Percentiles rank a stretch among this genome's conserved stretches.
Conservation (phyloP, 495 filamentous ascomycete genomes). For the Penicillium nucicola region DNA sequence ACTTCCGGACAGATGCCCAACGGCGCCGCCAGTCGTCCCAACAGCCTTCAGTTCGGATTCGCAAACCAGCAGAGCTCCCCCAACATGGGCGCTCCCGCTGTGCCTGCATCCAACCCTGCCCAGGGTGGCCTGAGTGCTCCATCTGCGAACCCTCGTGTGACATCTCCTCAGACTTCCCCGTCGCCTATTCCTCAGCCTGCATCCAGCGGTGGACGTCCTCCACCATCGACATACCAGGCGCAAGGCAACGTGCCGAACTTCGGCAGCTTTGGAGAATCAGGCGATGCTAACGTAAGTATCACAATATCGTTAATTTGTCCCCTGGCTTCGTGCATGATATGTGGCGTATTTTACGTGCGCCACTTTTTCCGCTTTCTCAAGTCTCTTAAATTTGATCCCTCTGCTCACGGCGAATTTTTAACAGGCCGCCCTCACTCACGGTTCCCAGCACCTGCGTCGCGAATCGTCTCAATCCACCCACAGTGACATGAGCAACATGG, state of each 20-base stretch:
- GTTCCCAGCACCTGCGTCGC: conserved; percentile 71
- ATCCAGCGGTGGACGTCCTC: conserved; percentile 80
- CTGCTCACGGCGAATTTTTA: conserved; percentile 50
- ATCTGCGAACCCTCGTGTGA: conserved; percentile 59
- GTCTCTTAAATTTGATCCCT: conserved; percentile 10
- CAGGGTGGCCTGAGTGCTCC: conserved; percentile 59
- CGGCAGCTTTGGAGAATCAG: conserved; percentile 68
- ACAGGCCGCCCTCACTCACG: conserved; percentile 59
- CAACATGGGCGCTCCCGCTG: conserved; percentile 50
- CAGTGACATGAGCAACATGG: conserved; percentile 65
- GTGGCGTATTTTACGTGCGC: conserved; percentile 4
- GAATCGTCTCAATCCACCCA: conserved; percentile 80
- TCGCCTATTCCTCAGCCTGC: conserved; percentile 86
- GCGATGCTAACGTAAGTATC: conserved; percentile 67
- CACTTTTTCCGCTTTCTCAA: neutral
- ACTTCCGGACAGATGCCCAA: conserved; percentile 72
- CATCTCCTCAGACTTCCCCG: conserved; percentile 74
- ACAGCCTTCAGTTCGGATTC: conserved; percentile 76
- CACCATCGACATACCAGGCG: conserved; percentile 61
- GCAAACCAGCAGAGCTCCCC: conserved; percentile 64
- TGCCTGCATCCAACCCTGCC: conserved; percentile 43
- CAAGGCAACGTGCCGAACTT: conserved; percentile 68
- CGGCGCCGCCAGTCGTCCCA: conserved; percentile 64
- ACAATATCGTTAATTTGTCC: conserved; percentile 10
- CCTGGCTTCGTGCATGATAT: conserved; percentile 1